A percentile compares a stretch with the other conserved stretches of the same genome.
Evolutionary conservation across 2,329 filamentous ascomycete genomes (phyloP).

Genomic region (Aspergillus pseudoterreus): DNA sequence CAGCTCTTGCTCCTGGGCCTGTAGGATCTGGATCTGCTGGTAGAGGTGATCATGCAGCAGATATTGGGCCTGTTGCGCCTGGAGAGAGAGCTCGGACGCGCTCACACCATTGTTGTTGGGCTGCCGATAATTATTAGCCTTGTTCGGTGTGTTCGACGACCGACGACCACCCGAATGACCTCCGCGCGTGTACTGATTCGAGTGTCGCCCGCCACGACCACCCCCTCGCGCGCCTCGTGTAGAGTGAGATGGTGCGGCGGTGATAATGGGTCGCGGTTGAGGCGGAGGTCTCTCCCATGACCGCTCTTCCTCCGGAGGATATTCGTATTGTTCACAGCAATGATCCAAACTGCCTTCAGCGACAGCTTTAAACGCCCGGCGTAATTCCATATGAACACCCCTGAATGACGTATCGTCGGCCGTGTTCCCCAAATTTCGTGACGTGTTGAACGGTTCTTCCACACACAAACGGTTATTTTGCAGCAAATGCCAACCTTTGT

Average conservation of each 20-base stretch:
- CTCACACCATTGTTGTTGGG: conserved; percentile 32
- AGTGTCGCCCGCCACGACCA: conserved; percentile 48
- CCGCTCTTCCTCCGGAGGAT: conserved; percentile 72
- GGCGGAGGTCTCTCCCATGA: conserved; percentile 55
- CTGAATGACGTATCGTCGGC: conserved; percentile 92
- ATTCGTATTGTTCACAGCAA: conserved; percentile 84
- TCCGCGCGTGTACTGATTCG: conserved; percentile 46
- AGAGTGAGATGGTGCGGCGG: conserved; percentile 33
- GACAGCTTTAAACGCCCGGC: conserved; percentile 80
- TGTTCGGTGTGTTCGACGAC: conserved; percentile 55
- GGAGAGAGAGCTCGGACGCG: conserved; percentile 37
- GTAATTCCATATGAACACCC: conserved; percentile 83
- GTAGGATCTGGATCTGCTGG: conserved; percentile 48
- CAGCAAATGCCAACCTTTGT: conserved; percentile 81
- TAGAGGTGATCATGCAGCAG: conserved; percentile 48
- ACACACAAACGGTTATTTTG: conserved; percentile 85
- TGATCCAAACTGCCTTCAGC: conserved; percentile 73
- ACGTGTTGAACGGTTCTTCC: conserved; percentile 91
- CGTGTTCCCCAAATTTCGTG: conserved; percentile 89
- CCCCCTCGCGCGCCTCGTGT: conserved; percentile 49
- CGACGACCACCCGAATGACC: conserved; percentile 48
- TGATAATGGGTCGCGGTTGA: conserved; percentile 54
- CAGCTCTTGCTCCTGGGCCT: conserved; percentile 49
- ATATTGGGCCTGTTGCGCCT: conserved; percentile 46
- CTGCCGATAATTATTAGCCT: conserved; percentile 36